Evolutionary conservation across 495 filamentous ascomycete genomes (phyloP).

Genomic region (Aspergillus indologenus): DNA sequence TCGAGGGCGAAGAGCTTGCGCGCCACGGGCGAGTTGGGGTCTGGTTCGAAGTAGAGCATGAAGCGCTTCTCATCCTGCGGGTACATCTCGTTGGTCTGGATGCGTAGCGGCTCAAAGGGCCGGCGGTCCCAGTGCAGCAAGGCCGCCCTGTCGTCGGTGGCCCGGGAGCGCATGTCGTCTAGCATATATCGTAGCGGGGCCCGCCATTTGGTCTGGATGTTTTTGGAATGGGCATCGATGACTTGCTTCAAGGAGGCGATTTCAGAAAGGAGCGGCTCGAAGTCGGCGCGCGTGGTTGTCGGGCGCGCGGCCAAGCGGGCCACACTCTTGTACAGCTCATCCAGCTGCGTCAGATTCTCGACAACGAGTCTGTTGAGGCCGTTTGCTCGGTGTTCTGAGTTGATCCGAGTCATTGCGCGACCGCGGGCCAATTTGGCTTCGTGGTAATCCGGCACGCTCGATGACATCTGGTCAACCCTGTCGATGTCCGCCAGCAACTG

Average conservation of each 20-base stretch:
- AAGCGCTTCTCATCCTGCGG: constrained; percentile 32
- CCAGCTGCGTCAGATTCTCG: constrained; percentile 17
- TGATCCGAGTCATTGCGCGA: not conserved
- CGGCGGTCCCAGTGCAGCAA: constrained; percentile 63
- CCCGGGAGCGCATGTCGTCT: constrained; percentile 24
- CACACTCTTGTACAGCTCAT: constrained; percentile 29
- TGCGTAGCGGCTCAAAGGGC: constrained; percentile 52
- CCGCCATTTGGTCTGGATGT: constrained; percentile 23
- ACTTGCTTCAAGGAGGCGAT: constrained; percentile 14
- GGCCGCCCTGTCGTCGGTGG: constrained; percentile 29
- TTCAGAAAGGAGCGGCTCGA: constrained; percentile 32
- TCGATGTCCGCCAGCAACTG: not conserved
- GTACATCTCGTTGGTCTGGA: constrained; percentile 54
- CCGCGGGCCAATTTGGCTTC: not conserved
- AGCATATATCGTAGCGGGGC: constrained; percentile 17
- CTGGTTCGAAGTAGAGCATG: constrained; percentile 39
- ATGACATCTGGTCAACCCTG: not conserved
- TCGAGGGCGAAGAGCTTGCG: constrained; percentile 19
- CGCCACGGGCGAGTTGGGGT: constrained; percentile 21
- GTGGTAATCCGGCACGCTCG: not conserved
- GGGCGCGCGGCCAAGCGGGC: constrained; percentile 32
- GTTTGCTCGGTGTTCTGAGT: not conserved
- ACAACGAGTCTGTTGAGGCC: not conserved
- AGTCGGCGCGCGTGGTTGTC: constrained; percentile 18
- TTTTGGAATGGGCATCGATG: constrained; percentile 6